Conservation (phyloP, 2,329 filamentous ascomycete genomes). For the Metarhizium robertsii region DNA sequence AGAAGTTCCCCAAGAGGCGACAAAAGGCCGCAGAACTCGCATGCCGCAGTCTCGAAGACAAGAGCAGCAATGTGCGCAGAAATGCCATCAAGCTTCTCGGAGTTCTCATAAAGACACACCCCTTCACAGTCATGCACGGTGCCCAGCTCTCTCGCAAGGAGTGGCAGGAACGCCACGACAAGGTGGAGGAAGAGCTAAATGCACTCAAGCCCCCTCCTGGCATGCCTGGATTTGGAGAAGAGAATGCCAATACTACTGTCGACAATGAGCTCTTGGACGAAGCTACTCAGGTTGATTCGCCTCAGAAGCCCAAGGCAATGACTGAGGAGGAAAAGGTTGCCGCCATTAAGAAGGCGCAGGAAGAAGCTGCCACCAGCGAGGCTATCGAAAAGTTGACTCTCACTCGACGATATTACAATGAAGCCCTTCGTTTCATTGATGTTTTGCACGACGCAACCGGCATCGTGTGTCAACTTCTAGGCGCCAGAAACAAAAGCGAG, state of each 20-base stretch:
- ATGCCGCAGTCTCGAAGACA: constrained; percentile 85
- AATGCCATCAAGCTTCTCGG: constrained; percentile 92
- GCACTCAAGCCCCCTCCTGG: constrained; percentile 74
- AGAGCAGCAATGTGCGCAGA: constrained; percentile 91
- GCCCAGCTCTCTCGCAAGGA: constrained; percentile 77
- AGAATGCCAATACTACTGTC: constrained; percentile 56
- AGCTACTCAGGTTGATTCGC: constrained; percentile 69
- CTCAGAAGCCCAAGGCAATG: constrained; percentile 57
- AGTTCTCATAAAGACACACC: constrained; percentile 84
- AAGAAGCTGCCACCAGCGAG: constrained; percentile 83
- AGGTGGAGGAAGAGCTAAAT: constrained; percentile 74
- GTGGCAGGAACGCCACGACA: constrained; percentile 74
- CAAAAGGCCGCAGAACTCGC: constrained; percentile 84
- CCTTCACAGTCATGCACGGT: constrained; percentile 85
- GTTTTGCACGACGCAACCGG: constrained; percentile 76
- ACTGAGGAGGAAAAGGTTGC: constrained; percentile 69
- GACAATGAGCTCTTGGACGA: constrained; percentile 79
- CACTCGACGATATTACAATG: constrained; percentile 83
- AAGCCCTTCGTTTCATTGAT: constrained; percentile 89
- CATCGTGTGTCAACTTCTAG: constrained; percentile 76
- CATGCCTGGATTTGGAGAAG: constrained; percentile 49
- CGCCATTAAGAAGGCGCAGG: constrained; percentile 67
- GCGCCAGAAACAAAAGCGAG: constrained; percentile 95
- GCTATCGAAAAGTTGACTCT: constrained; percentile 80
- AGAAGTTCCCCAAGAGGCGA: constrained; percentile 87